Evolutionary conservation across 1,139 yeast genomes (phyloP).

Genomic region (Kodamaea alishanica): DNA sequence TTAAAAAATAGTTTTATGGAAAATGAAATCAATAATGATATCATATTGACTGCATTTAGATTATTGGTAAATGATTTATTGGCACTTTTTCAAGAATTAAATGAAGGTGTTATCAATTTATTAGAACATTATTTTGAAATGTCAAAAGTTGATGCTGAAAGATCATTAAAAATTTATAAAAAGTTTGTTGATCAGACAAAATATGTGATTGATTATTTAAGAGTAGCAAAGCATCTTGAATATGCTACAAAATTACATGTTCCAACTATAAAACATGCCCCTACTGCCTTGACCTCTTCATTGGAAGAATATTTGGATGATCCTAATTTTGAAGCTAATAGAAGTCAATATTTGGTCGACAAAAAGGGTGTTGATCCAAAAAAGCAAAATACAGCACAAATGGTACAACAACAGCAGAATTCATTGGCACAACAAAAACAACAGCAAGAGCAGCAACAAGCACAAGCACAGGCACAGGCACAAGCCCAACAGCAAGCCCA

Average conservation of each 20-base stretch:
- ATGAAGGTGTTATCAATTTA: conserved; percentile 91
- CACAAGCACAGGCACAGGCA: conserved; percentile 8
- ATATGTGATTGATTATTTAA: conserved; percentile 79
- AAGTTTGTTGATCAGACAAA: conserved; percentile 83
- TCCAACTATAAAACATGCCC: conserved; percentile 96
- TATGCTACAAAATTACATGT: conserved; percentile 84
- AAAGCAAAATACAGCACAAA: not conserved
- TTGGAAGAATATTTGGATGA: conserved; percentile 85
- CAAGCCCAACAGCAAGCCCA: conserved; percentile 6
- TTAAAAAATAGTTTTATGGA: conserved; percentile 71
- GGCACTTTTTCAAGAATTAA: conserved; percentile 79
- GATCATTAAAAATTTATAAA: conserved; percentile 80
- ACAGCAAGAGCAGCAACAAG: conserved; percentile 15
- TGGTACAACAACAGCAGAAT: conserved; percentile 8
- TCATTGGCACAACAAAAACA: conserved; percentile 17
- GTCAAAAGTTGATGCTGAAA: conserved; percentile 79
- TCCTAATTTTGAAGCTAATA: conserved; percentile 76
- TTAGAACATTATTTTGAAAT: conserved; percentile 94
- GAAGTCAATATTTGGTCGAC: conserved; percentile 73
- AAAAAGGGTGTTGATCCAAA: conserved; percentile 26
- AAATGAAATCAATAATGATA: conserved; percentile 76
- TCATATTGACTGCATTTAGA: conserved; percentile 78
- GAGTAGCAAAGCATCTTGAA: conserved; percentile 86
- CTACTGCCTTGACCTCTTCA: conserved; percentile 84
- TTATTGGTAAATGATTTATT: conserved; percentile 83